Evolutionary conservation across 108 stramenopile genomes (phyloP), one percentile per base, ranked within the genome.

Genomic region (Fragilaria radians): DNA sequence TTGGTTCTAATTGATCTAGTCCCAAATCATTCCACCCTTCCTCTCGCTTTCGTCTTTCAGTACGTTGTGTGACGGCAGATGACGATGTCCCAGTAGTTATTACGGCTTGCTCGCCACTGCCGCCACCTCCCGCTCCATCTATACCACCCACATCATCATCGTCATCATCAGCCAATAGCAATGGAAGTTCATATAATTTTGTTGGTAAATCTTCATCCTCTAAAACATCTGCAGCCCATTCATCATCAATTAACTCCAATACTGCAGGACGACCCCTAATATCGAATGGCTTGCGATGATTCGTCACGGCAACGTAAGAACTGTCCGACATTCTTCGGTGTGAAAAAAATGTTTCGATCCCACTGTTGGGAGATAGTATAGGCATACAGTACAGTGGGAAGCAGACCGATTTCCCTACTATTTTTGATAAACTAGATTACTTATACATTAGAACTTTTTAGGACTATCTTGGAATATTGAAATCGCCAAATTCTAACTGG

Each of bases 1-100:
- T 7, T 42, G 7, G 36, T 70, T 87, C 85, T 57, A 93, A 68
- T 33, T 82, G 65, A 71, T 93, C 91, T 48, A 93, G 54, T 21
- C 83, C 87, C 65, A 93, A 68, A 80, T 93, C 91, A 64, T 74
- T 78, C 91, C 86, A 88, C 28, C 91, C 67, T 54, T 85, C 90
- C 50, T 83, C 86, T 73, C 79, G 66, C 65, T 73, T 66, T 53
- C 90, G 68, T 64, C 87, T 67, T 60, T 85, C 72, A 9, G 84
- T 80, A 17, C 76, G 68, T 18, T 71, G 64, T 23, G 34, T 74
- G 18, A 67, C 72, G 19, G 78, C 80, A 0, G 83, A 74, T n/a
- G 66, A 19, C 36, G 55, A 57, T 24, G 87, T 68, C 0, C 76
- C 65, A 5, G 85, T 77, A 0, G 79, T 79, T 4, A 92, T 83